Conservation (phyloP, 441 rosid species). For the Breynia disticha region DNA sequence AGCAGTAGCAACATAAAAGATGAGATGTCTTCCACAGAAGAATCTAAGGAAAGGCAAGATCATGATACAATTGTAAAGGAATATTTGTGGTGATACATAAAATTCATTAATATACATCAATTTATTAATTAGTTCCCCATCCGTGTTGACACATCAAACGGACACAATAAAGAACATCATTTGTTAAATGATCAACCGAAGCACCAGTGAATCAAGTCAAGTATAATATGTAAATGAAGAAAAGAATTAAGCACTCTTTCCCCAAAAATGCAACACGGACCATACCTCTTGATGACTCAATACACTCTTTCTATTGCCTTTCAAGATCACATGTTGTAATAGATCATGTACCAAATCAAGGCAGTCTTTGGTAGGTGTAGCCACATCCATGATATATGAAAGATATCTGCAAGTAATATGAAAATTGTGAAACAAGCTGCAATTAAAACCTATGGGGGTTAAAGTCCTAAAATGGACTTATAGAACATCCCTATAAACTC, state of each 20-base stretch:
- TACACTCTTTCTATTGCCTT: constrained; percentile 52
- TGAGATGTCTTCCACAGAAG: not conserved
- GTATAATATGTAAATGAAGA: not conserved
- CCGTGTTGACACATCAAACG: no score
- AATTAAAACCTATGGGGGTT: not conserved
- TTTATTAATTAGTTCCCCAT: no score
- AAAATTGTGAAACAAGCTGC: constrained; percentile 3
- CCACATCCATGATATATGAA: constrained; percentile 92
- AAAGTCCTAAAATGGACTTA: not conserved
- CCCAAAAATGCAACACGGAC: constrained; percentile 3
- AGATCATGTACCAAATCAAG: constrained; percentile 60
- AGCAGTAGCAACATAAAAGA: not conserved
- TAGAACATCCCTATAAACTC: no score
- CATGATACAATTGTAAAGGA: not conserved
- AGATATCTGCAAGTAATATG: constrained; percentile 52
- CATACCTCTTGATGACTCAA: constrained; percentile 98
- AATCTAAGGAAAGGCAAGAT: not conserved
- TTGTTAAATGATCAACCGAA: no score
- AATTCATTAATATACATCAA: no score
- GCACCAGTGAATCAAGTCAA: not conserved
- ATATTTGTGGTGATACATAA: no score
- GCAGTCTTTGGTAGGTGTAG: constrained; percentile 86
- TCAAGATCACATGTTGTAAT: constrained; percentile 60
- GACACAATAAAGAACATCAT: no score
- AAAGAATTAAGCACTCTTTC: not conserved